phyloP scores from a whole-genome alignment of 768 basidiomycete species.

The Krasilnikovozyma curviuscula region DNA sequence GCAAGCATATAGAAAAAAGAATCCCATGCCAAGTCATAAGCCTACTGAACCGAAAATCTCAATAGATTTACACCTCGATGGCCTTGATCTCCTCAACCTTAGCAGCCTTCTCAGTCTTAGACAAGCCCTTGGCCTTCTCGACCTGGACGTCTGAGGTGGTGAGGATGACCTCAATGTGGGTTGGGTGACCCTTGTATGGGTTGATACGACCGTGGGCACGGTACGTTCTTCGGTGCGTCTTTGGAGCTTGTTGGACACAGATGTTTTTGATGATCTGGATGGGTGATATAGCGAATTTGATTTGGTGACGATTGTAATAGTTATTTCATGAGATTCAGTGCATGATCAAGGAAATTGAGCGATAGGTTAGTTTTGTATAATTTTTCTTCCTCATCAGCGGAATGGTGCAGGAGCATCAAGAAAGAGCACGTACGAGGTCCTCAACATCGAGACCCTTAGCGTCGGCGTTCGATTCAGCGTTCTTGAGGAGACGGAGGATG shows the following conservation, averaged over 20 bases:
- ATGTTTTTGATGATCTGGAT: slow-evolving; percentile 92
- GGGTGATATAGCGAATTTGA: no score
- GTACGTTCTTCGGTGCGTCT: slow-evolving; percentile 98
- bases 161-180: slow-evolving; percentile 81
- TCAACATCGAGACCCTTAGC: slow-evolving; percentile 88
- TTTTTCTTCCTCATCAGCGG: no score
- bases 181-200: slow-evolving; percentile 95
- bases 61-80: slow-evolving; percentile 10
- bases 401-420: no score
- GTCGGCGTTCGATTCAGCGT: slow-evolving; percentile 97
- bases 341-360: no score
- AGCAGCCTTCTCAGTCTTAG: neutral
- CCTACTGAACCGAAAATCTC: no score
- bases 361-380: no score
- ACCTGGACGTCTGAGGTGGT: slow-evolving; percentile 59
- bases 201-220: slow-evolving; percentile 46
- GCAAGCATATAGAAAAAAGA: no score
- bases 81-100: neutral
- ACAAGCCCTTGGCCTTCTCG: slow-evolving; percentile 56
- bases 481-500: slow-evolving; percentile 85
- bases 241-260: slow-evolving; percentile 97
- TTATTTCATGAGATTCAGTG: no score
- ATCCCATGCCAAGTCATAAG: no score
- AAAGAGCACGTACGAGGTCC: no score
- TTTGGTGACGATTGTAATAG: no score